A percentile compares a stretch with the other conserved stretches of the same genome.
Conservation (phyloP, 1,139 yeast genomes). For the Pichia sp. region DNA sequence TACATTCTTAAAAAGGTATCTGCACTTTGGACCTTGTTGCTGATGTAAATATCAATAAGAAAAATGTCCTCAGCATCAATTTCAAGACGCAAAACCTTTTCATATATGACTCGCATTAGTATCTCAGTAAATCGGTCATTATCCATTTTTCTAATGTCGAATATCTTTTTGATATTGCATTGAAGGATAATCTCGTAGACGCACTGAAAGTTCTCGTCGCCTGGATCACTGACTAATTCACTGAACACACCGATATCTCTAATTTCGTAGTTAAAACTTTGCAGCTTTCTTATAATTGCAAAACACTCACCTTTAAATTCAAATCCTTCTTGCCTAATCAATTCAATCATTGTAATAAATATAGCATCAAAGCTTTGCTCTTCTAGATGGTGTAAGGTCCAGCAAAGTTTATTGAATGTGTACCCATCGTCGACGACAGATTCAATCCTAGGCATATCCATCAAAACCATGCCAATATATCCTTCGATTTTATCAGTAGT, state of each 20-base stretch:
- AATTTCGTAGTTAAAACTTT: neutral
- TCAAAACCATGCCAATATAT: slow-evolving; percentile 3
- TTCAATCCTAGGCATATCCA: slow-evolving; percentile 1
- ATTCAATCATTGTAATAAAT: neutral
- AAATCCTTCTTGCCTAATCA: neutral
- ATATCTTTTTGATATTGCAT: neutral
- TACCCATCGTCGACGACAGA: neutral
- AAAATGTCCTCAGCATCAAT: slow-evolving; percentile 16
- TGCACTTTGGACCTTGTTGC: slow-evolving; percentile 12
- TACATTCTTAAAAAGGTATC: slow-evolving; percentile 17
- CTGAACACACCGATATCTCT: neutral
- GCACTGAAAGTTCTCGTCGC: neutral
- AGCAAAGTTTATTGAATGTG: neutral
- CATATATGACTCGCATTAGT: neutral
- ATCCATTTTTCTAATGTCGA: neutral
- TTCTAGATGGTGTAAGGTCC: neutral
- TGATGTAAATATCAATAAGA: slow-evolving; percentile 17
- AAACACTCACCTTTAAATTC: slow-evolving; percentile 2
- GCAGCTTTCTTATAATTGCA: slow-evolving; percentile 1
- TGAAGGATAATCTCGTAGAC: slow-evolving; percentile 1
- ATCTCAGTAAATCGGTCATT: no score
- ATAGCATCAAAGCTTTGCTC: neutral
- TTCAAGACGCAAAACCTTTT: neutral
- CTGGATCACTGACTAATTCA: neutral
- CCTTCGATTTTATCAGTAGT: slow-evolving; percentile 2